These are phyloP conservation scores for Linum lewisii DNA, from an alignment of 345 rosid species.

Conservation along the genomic window DNA sequence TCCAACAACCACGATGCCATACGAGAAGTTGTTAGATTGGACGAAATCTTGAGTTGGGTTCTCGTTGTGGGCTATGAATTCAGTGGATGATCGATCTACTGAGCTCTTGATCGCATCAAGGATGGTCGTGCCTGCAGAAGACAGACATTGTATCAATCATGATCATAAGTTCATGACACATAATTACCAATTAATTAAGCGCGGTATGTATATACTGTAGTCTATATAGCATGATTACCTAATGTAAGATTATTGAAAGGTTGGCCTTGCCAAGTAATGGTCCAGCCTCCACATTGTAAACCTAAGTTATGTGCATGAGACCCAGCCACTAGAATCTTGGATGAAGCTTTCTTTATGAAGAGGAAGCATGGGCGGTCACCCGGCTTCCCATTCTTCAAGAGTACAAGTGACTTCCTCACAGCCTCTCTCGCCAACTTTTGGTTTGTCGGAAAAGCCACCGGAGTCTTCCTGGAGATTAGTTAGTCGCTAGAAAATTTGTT, in stretches of 20 bases:
- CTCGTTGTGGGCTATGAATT: not conserved
- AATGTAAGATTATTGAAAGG: not conserved
- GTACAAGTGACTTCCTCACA: slow-evolving; percentile 6
- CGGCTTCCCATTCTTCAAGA: slow-evolving; percentile 4
- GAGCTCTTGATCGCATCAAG: not conserved
- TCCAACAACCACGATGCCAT: slow-evolving; percentile 3
- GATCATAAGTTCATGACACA: no score
- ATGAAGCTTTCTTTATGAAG: slow-evolving; percentile 6
- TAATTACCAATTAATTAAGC: no score
- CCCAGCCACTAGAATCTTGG: slow-evolving; percentile 5
- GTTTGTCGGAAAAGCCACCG: no score
- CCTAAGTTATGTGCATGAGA: slow-evolving; percentile 5
- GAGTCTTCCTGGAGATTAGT: no score
- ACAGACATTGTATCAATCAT: no score
- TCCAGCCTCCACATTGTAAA: slow-evolving; percentile 5
- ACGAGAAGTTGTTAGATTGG: not conserved
- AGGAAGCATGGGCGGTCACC: not conserved
- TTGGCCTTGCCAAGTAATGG: slow-evolving; percentile 2
- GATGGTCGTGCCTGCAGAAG: slow-evolving; percentile 1
- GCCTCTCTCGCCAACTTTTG: slow-evolving; percentile 5
- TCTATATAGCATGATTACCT: not conserved
- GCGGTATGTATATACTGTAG: no score
- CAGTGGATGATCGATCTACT: not conserved
- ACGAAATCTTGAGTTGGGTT: not conserved
- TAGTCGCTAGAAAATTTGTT: no score